Conservation (phyloP, 2,329 filamentous ascomycete genomes). For the Aureobasidium subglaciale region DNA sequence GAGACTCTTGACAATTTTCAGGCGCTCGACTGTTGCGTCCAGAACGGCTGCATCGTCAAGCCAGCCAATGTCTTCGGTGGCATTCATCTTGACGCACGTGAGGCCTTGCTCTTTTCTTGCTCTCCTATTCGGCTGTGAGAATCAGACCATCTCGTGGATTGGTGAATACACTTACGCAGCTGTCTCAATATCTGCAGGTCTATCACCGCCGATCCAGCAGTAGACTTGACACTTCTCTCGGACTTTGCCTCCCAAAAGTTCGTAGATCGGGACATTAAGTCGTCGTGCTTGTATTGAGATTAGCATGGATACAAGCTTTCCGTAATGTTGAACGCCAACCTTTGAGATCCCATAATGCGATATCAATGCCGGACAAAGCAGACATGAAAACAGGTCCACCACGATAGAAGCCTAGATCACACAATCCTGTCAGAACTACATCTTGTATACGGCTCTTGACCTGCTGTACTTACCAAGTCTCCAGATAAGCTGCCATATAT, state of each 20-base stretch:
- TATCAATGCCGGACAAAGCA: conserved; percentile 69
- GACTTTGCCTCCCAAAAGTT: conserved; percentile 68
- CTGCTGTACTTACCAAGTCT: conserved; percentile 41
- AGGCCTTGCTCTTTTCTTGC: conserved; percentile 56
- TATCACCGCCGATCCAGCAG: conserved; percentile 70
- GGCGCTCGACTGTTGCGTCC: conserved; percentile 56
- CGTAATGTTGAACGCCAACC: background rate
- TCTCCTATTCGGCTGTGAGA: conserved; percentile 26
- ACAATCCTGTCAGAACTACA: background rate
- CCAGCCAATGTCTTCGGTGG: conserved; percentile 68
- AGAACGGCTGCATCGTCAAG: conserved; percentile 63
- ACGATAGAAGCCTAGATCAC: conserved; percentile 57
- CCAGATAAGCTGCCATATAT: conserved; percentile 71
- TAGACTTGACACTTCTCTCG: conserved; percentile 65
- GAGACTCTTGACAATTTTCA: conserved; percentile 60
- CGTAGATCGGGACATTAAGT: conserved; percentile 61
- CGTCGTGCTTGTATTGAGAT: conserved; percentile 39
- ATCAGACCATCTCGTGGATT: background rate
- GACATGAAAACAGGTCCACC: conserved; percentile 77
- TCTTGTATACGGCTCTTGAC: conserved; percentile 24
- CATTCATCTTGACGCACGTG: conserved; percentile 70
- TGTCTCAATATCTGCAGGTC: conserved; percentile 57
- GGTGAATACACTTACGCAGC: conserved; percentile 28
- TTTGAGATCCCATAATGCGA: conserved; percentile 74
- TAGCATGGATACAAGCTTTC: background rate